phyloP scores from a whole-genome alignment of 148 eudicot genomes.

The Vaccinium darrowii region DNA sequence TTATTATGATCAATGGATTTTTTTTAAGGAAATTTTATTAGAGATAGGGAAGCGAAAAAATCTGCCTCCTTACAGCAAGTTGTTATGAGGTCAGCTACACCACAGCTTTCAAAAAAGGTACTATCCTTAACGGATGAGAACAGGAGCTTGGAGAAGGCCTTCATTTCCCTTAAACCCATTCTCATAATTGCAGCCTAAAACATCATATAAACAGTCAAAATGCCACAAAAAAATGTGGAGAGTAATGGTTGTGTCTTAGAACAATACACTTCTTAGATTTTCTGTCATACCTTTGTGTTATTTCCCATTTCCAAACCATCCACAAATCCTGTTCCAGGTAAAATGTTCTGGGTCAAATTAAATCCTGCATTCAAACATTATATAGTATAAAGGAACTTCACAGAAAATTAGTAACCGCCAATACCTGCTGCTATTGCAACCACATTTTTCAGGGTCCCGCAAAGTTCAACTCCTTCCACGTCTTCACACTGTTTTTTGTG shows the following conservation, averaged over 20 bases:
- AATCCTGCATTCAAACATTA: neutral
- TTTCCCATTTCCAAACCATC: constrained; percentile 96
- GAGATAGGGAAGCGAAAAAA: neutral
- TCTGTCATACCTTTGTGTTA: constrained; percentile 70
- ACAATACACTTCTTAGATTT: neutral
- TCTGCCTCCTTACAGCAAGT: constrained; percentile 72
- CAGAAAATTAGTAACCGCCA: neutral
- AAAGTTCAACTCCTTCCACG: constrained; percentile 96
- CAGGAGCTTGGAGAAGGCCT: constrained; percentile 83
- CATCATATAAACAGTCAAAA: constrained; percentile 15
- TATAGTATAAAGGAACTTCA: neutral
- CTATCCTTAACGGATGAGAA: constrained; percentile 80
- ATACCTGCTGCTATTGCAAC: constrained; percentile 97
- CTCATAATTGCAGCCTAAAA: constrained; percentile 97
- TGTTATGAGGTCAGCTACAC: constrained; percentile 94
- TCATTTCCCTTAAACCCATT: constrained; percentile 96
- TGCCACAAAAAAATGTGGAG: neutral
- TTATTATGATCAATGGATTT: neutral
- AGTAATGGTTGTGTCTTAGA: neutral
- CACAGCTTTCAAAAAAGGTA: constrained; percentile 96
- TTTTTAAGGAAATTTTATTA: neutral
- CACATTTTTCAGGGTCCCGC: constrained; percentile 94
- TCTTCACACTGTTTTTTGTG: constrained; percentile 60
- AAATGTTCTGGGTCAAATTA: neutral
- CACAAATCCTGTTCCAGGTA: constrained; percentile 64